Evolutionary conservation across 345 rosid species (phyloP).

Genomic region (Chamaenerion angustifolium): DNA sequence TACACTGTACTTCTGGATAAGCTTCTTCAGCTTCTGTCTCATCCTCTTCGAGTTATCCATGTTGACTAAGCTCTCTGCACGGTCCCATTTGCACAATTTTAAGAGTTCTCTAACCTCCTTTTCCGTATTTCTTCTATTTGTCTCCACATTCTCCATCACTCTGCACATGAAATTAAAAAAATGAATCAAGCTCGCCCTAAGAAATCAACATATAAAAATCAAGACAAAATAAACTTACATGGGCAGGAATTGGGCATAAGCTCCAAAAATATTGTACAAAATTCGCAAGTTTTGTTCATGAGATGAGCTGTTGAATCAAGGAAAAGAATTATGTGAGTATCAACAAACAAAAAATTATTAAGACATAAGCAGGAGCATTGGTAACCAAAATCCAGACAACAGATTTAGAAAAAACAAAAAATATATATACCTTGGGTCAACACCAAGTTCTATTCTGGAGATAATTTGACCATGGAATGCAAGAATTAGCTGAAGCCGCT

Average conservation of each 20-base stretch:
- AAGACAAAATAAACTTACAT: constrained; percentile 30
- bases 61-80: constrained; percentile 34
- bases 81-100: constrained; percentile 74
- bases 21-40: constrained; percentile 65
- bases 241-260: constrained; percentile 77
- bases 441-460: constrained; percentile 37
- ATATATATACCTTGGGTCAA: constrained; percentile 43
- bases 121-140: constrained; percentile 40
- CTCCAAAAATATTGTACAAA: constrained; percentile 74
- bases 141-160: constrained; percentile 46
- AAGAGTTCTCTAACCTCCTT: constrained; percentile 48
- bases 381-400: background rate
- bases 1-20: constrained; percentile 65
- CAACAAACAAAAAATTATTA: background rate
- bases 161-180: constrained; percentile 18
- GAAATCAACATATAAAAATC: constrained; percentile 5
- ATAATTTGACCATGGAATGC: constrained; percentile 69
- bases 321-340: background rate
- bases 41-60: constrained; percentile 45
- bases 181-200: constrained; percentile 3
- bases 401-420: background rate
- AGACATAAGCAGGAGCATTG: background rate
- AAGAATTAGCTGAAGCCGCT: constrained; percentile 74
- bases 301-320: constrained; percentile 27
- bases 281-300: constrained; percentile 45